Percentiles rank a stretch among this genome's conserved stretches.
Conservation (phyloP, 2,329 filamentous ascomycete genomes). For the Pestalotiopsis sp. region DNA sequence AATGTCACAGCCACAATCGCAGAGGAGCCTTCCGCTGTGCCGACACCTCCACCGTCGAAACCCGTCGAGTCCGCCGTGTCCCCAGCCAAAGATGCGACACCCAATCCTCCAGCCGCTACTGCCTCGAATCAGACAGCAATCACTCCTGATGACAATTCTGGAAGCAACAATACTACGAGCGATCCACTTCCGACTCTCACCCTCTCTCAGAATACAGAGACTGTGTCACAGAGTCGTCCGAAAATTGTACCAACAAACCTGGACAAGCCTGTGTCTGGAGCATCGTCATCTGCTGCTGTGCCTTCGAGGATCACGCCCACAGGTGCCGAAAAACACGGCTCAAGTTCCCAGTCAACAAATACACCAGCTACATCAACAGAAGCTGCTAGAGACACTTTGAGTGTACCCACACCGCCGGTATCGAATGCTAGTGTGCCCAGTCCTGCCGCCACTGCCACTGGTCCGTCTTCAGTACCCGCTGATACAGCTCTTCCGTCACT, state of each 20-base stretch:
- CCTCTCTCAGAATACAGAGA: background rate
- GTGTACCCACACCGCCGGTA: background rate
- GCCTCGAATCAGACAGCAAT: background rate
- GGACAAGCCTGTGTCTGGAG: background rate
- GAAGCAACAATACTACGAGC: background rate
- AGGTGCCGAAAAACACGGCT: background rate
- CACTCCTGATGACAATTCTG: background rate
- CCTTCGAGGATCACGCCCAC: background rate
- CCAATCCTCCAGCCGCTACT: background rate
- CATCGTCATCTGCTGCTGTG: background rate
- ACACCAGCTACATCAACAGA: background rate
- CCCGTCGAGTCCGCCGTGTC: background rate
- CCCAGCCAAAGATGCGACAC: background rate
- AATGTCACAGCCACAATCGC: constrained; percentile 8
- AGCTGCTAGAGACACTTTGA: background rate
- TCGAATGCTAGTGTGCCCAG: background rate
- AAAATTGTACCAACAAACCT: background rate
- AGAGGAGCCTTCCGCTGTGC: constrained; percentile 18
- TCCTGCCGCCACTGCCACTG: constrained; percentile 1
- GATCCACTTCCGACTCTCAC: background rate
- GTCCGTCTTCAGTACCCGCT: background rate
- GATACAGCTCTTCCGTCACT: background rate
- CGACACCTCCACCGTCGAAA: constrained; percentile 19
- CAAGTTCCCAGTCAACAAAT: background rate
- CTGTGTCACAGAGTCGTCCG: background rate